Evolutionary conservation across 2,329 filamentous ascomycete species (phyloP).

Genomic region (Xylaria multiplex): DNA sequence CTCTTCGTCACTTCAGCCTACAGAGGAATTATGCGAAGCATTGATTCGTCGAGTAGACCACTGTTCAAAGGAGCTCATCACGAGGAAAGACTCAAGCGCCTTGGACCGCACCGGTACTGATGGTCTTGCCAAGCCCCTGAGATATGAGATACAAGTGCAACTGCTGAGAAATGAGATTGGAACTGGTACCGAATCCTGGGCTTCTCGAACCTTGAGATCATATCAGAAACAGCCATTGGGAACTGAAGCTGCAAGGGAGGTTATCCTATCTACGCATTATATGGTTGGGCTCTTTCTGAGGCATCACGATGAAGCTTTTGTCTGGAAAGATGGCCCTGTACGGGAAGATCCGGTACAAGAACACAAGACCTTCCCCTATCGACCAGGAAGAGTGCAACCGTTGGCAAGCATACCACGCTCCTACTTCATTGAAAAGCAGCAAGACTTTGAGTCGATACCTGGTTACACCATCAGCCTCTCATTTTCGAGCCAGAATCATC

Average conservation of each 20-base stretch:
- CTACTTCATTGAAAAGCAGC: conserved; percentile 56
- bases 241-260: conserved; percentile 56
- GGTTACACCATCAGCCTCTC: conserved; percentile 61
- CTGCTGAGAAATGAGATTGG: conserved; percentile 55
- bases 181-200: conserved; percentile 54
- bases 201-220: conserved; percentile 59
- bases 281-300: conserved; percentile 62
- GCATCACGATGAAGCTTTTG: conserved; percentile 61
- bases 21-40: conserved; percentile 59
- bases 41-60: conserved; percentile 63
- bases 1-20: conserved; percentile 56
- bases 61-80: conserved; percentile 63
- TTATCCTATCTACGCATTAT: conserved; percentile 60
- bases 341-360: conserved; percentile 52
- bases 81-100: conserved; percentile 61
- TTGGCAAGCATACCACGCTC: conserved; percentile 59
- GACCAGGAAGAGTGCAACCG: conserved; percentile 55
- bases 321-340: conserved; percentile 58
- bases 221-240: conserved; percentile 61
- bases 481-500: conserved; percentile 56
- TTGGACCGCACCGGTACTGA: conserved; percentile 53
- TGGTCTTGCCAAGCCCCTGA: conserved; percentile 54
- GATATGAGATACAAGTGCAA: conserved; percentile 61
- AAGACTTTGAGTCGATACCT: conserved; percentile 58
- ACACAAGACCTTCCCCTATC: conserved; percentile 55